Percentiles rank a stretch among this genome's conserved stretches.
Evolutionary conservation across 2,329 filamentous ascomycete species (phyloP).

Genomic region (Aspergillus aculeatinus): DNA sequence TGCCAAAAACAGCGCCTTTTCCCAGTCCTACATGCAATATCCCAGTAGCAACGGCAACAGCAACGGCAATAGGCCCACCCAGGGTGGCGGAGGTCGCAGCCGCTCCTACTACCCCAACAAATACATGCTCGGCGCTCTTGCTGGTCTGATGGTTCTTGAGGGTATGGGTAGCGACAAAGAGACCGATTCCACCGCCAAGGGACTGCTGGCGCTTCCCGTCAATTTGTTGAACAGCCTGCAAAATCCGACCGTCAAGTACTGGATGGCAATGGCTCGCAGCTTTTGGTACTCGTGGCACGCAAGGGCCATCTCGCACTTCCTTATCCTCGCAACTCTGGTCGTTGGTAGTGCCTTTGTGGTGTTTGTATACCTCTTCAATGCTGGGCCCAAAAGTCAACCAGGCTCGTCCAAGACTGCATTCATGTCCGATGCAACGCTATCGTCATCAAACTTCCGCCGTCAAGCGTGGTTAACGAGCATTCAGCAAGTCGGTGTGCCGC

Average conservation of each 20-base stretch:
- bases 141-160: constrained; percentile 88
- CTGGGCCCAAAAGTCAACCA: constrained; percentile 57
- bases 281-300: constrained; percentile 41
- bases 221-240: constrained; percentile 52
- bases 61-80: constrained; percentile 28
- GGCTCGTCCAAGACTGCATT: constrained; percentile 36
- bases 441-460: constrained; percentile 78
- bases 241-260: constrained; percentile 24
- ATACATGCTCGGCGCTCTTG: constrained; percentile 89
- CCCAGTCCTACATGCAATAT: constrained; percentile 41
- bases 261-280: constrained; percentile 24
- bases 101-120: constrained; percentile 62
- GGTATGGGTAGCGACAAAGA: constrained; percentile 68
- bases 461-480: constrained; percentile 92
- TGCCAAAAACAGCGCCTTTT: constrained; percentile 35
- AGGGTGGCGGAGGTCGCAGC: constrained; percentile 43
- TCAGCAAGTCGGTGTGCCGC: constrained; percentile 87
- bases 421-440: constrained; percentile 44
- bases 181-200: constrained; percentile 62
- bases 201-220: constrained; percentile 64
- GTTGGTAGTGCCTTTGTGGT: constrained; percentile 58
- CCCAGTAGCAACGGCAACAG: constrained; percentile 16
- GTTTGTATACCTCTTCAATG: constrained; percentile 56
- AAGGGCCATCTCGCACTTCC: constrained; percentile 42
- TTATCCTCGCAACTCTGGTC: constrained; percentile 53